A percentile compares a stretch with the other conserved stretches of the same genome.
Conservation (phyloP, 768 basidiomycete genomes). For the Pleurotus salmoneostramineus region DNA sequence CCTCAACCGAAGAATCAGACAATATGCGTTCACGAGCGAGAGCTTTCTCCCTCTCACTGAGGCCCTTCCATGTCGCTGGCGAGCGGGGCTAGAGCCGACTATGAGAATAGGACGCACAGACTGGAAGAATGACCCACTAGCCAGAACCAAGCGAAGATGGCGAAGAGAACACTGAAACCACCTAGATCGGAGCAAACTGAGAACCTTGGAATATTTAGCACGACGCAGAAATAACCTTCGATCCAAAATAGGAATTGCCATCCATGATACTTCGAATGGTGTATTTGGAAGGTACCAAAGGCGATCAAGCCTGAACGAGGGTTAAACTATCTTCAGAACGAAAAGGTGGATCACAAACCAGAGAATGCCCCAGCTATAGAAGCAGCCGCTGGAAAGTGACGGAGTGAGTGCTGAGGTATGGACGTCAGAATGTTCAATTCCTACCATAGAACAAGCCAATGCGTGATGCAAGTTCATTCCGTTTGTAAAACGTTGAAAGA, state of each 20-base stretch:
- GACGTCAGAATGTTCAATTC: not conserved
- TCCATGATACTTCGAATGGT: slow-evolving; percentile 33
- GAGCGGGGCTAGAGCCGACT: slow-evolving; percentile 24
- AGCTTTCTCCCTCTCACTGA: slow-evolving; percentile 33
- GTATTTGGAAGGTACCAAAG: slow-evolving; percentile 49
- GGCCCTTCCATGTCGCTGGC: slow-evolving; percentile 34
- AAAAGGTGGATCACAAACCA: slow-evolving; percentile 17
- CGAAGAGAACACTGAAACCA: slow-evolving; percentile 35
- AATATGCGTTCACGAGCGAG: slow-evolving; percentile 39
- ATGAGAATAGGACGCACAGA: not conserved
- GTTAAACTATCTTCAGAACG: not conserved
- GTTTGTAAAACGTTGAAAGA: slow-evolving; percentile 47
- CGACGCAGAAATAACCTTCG: slow-evolving; percentile 27
- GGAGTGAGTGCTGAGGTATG: too few species aligned
- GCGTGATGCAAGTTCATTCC: slow-evolving; percentile 47
- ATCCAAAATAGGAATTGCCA: slow-evolving; percentile 56
- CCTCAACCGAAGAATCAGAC: slow-evolving; percentile 38
- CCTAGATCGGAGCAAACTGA: slow-evolving; percentile 18
- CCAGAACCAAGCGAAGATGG: slow-evolving; percentile 43
- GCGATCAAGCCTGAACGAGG: slow-evolving; percentile 35
- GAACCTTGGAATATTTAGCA: not conserved
- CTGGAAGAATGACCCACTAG: slow-evolving; percentile 14
- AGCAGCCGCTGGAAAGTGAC: slow-evolving; percentile 28
- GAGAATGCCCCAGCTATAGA: slow-evolving; percentile 46
- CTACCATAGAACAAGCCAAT: slow-evolving; percentile 46